Conservation (phyloP, 2,329 filamentous ascomycete genomes). For the Sphaerulina vaccinii region DNA sequence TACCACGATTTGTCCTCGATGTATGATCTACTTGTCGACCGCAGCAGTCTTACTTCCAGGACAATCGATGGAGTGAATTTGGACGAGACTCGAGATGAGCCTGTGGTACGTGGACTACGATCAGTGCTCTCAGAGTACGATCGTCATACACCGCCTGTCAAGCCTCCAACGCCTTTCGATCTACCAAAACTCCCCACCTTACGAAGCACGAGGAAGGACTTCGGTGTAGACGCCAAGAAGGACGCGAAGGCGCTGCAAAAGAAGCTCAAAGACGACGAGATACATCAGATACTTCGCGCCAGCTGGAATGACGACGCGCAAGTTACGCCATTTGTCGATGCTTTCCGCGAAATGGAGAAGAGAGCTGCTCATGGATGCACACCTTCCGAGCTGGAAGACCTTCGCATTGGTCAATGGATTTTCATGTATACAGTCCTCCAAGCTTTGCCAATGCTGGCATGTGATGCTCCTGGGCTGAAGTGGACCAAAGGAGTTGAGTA, state of each 20-base stretch:
- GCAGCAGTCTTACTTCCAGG: conserved; percentile 72
- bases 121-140: conserved; percentile 86
- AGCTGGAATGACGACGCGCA: conserved; percentile 76
- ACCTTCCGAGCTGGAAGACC: conserved; percentile 66
- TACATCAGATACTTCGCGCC: conserved; percentile 72
- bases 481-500: conserved; percentile 74
- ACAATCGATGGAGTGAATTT: conserved; percentile 67
- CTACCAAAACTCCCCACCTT: conserved; percentile 74
- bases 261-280: conserved; percentile 75
- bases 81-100: conserved; percentile 54
- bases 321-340: conserved; percentile 61
- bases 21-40: conserved; percentile 86
- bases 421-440: conserved; percentile 78
- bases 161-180: conserved; percentile 89
- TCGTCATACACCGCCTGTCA: conserved; percentile 80
- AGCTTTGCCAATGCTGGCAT: conserved; percentile 71
- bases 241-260: conserved; percentile 69
- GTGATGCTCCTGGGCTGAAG: conserved; percentile 69
- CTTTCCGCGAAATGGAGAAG: conserved; percentile 69
- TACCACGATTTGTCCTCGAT: conserved; percentile 83
- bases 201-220: conserved; percentile 63
- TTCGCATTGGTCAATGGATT: conserved; percentile 75
- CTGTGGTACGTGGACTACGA: conserved; percentile 68
- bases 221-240: conserved; percentile 67
- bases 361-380: conserved; percentile 65